Base-by-base conservation (phyloP, 108 stramenopile species). In the Skeletonema marinoi region DNA sequence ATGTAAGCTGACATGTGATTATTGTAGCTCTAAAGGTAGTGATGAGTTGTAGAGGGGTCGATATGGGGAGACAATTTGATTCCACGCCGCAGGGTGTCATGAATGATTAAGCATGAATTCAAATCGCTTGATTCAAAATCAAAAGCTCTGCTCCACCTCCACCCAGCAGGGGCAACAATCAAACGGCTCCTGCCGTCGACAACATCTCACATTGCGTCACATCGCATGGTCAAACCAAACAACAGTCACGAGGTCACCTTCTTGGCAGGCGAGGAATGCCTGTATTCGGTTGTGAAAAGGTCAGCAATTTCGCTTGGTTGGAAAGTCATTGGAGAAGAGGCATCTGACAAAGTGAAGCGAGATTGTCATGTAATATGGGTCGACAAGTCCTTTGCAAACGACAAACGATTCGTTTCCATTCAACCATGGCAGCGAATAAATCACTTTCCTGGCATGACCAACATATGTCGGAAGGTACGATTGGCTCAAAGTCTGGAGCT, bases 371-470 rank as follows among this genome's bases (percentile, higher is more conserved):
- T 91, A 0, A 86, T 90, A 59, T 94, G 93, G 93, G 72, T 94
- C 16, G 93, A 94, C 70, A 66, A 85, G 19, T 70, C 89, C 14
- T 78, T 77, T 31, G 88, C 91, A 46, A 71, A 82, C 42, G 92
- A 93, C 60, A 87, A 89, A 50, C 62, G 65, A 60, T 83, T 89
- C 35, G 67, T 84, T n/a, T 63, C 71, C 7, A 70, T 92, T 1
- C 70, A 77, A 74, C 85, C 88, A 21, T 94, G 93, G 93, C 93
- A 93, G 60, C 66, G 81, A 61, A 64, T 84, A 35, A 96, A 96
- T 65, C 96, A 96, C 77, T 96, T 96, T 56, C 90, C 93, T 32
- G 96, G 94, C 1, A 96, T 96, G 96, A 71, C 81, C 6, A 87
- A 90, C 61, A 87, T 96, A 6, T 89, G 92, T 8, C 77, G 93